phyloP scores from a whole-genome alignment of 768 basidiomycete genomes.

The Psilocybe sp. region DNA sequence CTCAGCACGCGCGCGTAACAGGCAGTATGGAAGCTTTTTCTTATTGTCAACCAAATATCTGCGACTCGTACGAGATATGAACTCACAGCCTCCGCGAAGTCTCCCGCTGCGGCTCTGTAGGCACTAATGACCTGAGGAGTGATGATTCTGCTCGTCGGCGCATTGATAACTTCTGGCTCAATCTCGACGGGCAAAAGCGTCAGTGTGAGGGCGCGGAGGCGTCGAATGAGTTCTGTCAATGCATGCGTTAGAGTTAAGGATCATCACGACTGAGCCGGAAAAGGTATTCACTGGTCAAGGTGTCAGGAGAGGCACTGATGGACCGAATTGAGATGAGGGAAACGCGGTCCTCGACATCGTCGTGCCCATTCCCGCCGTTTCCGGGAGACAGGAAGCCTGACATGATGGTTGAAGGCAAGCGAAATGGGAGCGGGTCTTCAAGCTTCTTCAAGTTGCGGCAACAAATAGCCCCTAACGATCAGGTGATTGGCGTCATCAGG shows the following conservation, averaged over 20 bases:
- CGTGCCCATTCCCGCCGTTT: slow-evolving; percentile 16
- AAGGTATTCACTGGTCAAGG: slow-evolving; percentile 62
- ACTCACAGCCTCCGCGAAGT: slow-evolving; percentile 80
- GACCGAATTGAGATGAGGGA: slow-evolving; percentile 45
- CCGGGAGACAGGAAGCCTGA: slow-evolving; percentile 21
- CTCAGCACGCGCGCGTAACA: slow-evolving; percentile 72
- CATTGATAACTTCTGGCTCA: slow-evolving; percentile 57
- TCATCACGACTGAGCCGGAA: neutral
- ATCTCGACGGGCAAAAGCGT: slow-evolving; percentile 82
- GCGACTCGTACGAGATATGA: neutral
- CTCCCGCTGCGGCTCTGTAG: slow-evolving; percentile 79
- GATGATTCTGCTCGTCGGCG: slow-evolving; percentile 80
- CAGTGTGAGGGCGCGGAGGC: slow-evolving; percentile 73
- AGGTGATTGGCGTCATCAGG: slow-evolving; percentile 27
- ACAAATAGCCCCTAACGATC: slow-evolving; percentile 10
- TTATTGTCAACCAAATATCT: neutral
- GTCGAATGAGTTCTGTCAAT: slow-evolving; percentile 71
- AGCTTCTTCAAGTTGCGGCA: neutral
- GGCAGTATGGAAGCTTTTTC: slow-evolving; percentile 73
- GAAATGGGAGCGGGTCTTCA: slow-evolving; percentile 1
- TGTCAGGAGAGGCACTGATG: slow-evolving; percentile 62
- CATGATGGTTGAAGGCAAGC: slow-evolving; percentile 24
- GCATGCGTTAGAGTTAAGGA: neutral
- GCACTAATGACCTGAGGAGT: slow-evolving; percentile 77
- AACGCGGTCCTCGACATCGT: slow-evolving; percentile 37